Evolutionary conservation across 768 basidiomycete species (phyloP).

Genomic region (Amylocystis lapponica): DNA sequence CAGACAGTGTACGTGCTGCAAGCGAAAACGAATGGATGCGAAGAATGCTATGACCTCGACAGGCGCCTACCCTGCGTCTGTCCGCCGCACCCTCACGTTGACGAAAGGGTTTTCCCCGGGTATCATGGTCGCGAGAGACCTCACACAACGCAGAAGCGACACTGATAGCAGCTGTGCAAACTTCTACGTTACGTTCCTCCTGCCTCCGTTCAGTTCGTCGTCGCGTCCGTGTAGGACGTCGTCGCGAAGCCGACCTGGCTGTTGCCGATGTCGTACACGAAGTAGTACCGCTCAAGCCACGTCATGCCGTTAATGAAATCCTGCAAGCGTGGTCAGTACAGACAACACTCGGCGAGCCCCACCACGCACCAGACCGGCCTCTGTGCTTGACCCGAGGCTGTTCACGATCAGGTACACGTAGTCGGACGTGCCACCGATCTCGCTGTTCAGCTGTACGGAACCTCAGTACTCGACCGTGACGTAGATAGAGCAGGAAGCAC

Average conservation of each 20-base stretch:
- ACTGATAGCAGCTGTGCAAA: no score
- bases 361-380: conserved; percentile 41
- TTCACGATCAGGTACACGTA: conserved; percentile 34
- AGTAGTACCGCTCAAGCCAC: conserved; percentile 38
- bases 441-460: conserved; percentile 39
- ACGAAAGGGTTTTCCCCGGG: no score
- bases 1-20: no score
- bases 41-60: no score
- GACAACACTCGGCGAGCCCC: no score
- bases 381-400: conserved; percentile 33
- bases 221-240: conserved; percentile 30
- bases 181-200: no score
- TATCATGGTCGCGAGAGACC: no score
- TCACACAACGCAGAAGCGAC: no score
- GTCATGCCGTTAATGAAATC: conserved; percentile 41
- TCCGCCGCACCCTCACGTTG: no score
- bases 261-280: conserved; percentile 36
- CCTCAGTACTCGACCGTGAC: neutral
- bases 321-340: no score
- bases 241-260: conserved; percentile 35
- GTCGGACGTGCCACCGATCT: conserved; percentile 44
- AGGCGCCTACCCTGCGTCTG: no score
- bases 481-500: neutral
- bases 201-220: conserved; percentile 27
- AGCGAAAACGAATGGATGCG: no score